Evolutionary conservation across 1,139 yeast genomes (phyloP).

Genomic region (Kluyveromyces sp.): DNA sequence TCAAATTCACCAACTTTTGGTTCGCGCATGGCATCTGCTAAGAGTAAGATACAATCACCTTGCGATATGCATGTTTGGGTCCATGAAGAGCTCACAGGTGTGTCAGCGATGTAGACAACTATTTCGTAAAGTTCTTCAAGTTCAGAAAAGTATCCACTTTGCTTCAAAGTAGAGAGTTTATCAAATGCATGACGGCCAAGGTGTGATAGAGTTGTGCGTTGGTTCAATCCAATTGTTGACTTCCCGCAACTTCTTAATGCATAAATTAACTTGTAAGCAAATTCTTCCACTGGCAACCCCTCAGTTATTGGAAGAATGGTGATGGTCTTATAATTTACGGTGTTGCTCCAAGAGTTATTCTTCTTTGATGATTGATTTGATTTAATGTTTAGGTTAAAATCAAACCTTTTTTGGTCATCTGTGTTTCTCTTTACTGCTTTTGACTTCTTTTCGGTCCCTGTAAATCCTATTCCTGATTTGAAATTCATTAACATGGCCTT

Average conservation of each 20-base stretch:
- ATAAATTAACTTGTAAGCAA: constrained; percentile 63
- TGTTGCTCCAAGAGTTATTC: constrained; percentile 16
- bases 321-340: constrained; percentile 61
- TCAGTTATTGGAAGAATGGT: constrained; percentile 72
- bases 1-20: constrained; percentile 83
- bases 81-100: constrained; percentile 80
- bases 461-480: constrained; percentile 7
- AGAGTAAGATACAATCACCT: constrained; percentile 76
- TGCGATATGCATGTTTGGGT: constrained; percentile 88
- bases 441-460: constrained; percentile 9
- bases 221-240: constrained; percentile 70
- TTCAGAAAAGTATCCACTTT: constrained; percentile 84
- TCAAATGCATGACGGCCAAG: constrained; percentile 92
- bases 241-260: constrained; percentile 70
- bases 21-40: constrained; percentile 64
- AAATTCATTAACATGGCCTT: constrained; percentile 36
- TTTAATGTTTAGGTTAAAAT: constrained; percentile 20
- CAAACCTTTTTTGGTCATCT: constrained; percentile 10
- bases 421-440: constrained; percentile 11
- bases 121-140: constrained; percentile 85
- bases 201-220: constrained; percentile 70
- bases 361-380: constrained; percentile 19
- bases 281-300: constrained; percentile 78
- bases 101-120: constrained; percentile 81
- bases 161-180: constrained; percentile 72